A percentile compares a stretch with the other conserved stretches of the same genome.
phyloP scores from a whole-genome alignment of 305 asterid genomes.

The Fraxinus baroniana region DNA sequence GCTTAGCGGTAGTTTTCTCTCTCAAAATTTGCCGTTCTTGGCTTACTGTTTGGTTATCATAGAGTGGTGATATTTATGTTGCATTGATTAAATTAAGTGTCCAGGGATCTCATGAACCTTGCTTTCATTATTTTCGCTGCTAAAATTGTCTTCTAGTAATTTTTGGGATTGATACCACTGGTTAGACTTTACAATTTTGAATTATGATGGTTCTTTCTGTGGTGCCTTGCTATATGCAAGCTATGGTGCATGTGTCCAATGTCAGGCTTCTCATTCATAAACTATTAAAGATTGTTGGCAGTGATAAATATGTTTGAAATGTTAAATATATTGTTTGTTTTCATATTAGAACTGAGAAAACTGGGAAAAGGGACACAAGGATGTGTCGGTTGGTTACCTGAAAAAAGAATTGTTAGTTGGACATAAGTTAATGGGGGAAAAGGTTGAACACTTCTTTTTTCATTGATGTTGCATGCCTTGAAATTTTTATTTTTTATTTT shows the following conservation, averaged over 20 bases:
- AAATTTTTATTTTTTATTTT: too few species aligned
- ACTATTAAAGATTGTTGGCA: background rate
- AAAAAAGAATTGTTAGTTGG: background rate
- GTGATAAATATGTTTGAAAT: background rate
- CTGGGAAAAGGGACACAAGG: background rate
- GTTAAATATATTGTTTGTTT: slow-evolving; percentile 1
- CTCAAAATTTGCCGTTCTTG: background rate
- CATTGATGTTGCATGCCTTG: background rate
- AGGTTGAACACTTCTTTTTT: background rate
- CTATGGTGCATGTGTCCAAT: background rate
- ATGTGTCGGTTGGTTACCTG: background rate
- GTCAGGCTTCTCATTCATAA: background rate
- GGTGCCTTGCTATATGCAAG: too few species aligned
- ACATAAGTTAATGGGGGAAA: background rate
- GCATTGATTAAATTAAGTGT: background rate
- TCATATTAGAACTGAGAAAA: background rate
- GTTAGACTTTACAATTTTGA: background rate
- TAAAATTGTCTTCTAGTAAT: background rate
- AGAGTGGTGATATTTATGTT: background rate
- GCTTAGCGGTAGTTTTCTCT: background rate
- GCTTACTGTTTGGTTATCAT: background rate
- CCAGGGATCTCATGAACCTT: background rate
- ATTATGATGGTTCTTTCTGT: background rate
- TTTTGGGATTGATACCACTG: background rate
- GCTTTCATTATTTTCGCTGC: background rate